Evolutionary conservation across 257 asterid species (phyloP), one percentile per base, ranked within the genome.

Genomic region (Schizonepeta tenuifolia): DNA sequence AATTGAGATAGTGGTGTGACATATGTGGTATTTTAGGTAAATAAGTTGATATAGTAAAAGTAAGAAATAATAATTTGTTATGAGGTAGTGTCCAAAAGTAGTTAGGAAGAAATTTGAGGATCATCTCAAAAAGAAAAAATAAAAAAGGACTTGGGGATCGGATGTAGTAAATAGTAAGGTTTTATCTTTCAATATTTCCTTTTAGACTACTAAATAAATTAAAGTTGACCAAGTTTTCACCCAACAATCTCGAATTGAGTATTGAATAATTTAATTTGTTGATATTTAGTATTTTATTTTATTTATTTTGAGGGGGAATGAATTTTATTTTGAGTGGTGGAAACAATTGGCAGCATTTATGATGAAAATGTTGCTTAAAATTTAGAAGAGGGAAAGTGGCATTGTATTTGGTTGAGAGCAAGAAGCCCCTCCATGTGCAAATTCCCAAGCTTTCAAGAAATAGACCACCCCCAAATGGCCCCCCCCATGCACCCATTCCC

Each of bases 401-500:
- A 69, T 13, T n/a, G 73, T 43, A 63, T 70, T 58, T 46, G 78
- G 77, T 56, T 64, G 61, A 18, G 53, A 58, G 66, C 35, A 70
- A 31, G 83, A 38, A 72, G 79, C 26, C 82, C 82, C 76, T 14
- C 83, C 95, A 88, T 86, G 91, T 88, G 96, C 89, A 74, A 31
- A 69, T 83, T 85, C 81, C 85, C 81, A 78, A 73, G 43, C 67
- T 72, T 70, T 77, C 54, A 83, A 83, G 85, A 47, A 71, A 84
- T 68, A 53, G 59, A 64, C 76, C 74, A 51, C 74, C 74, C 76
- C 79, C 61, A 22, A 12, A 56, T 26, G 36, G 12, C 51, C 80
- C 70, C 70, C 65, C 82, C 80, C 71, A 64, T 74, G 75, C 87
- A 79, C 88, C 86, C 84, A 81, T 75, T 67, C 77, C 71, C 69